Evolutionary conservation across 2,329 filamentous ascomycete species (phyloP), one percentile per base, ranked within the genome.

Genomic region (Byssochlamys sp.): DNA sequence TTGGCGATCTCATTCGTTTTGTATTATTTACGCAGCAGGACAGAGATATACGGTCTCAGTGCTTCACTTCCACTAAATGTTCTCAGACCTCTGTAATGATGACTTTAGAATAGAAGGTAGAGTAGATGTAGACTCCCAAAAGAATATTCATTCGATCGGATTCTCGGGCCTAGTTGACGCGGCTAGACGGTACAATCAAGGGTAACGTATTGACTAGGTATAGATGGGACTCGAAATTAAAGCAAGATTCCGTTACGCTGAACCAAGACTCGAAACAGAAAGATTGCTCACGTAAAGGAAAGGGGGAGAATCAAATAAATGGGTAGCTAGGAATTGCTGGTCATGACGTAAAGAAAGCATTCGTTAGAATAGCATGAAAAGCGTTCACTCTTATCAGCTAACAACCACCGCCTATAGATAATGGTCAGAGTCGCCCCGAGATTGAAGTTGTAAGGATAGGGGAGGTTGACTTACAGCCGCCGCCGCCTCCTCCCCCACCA

Each of bases 401-500:
- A 31, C 29, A 31, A 9, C 29, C 29, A 7, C 39, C 39, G 5
- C 39, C 39, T 45, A 24, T 24, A 19, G 5, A 45, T 6, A 45
- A 45, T n/a, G 9, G 39, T 45, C 19, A 45, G 39, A 24, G 6
- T 19, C 7, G 2, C 3, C 7, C 19, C 1, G 19, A 9, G 19
- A 45, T 19, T 2, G 7, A 45, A 7, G 5, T 45, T 45, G 19
- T 12, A 35, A 35, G 35, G 35, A 39, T 24, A 1, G n/a, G n/a
- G 19, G 39, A 45, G 19, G 39, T 45, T n/a, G 35, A 39, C 39
- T 45, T 45, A 45, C 39, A 45, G 39, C 39, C 39, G n/a, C 39
- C 39, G 10, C 70, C 69, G 51, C 70, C 68, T 2, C 73, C 35
- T 7, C 70, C 69, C 49, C 70, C 68, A 2, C 73, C 71, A 0